Base-by-base conservation (phyloP, 768 basidiomycete species). In the Boletus barrowsii region DNA sequence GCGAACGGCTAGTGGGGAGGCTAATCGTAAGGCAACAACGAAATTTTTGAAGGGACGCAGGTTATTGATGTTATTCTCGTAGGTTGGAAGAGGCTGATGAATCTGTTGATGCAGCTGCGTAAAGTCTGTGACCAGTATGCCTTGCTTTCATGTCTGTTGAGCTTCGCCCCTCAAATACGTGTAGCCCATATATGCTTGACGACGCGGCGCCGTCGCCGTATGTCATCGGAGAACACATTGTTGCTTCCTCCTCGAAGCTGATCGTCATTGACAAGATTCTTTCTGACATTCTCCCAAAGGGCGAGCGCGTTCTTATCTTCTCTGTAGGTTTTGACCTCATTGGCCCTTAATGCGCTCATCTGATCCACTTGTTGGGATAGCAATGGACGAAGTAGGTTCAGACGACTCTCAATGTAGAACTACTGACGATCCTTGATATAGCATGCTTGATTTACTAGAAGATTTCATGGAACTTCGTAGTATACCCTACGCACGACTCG, bases 111-210 rank as follows among this genome's bases (percentile, higher is more conserved):
- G 75, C 86, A 88, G 67, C 72, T 89, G 11, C 77, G 86, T 42
- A 80, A 81, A 73, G 79, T 86, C 45, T 88, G 87, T 67, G 84
- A 86, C 61, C 87, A 88, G 80, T 83, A 58, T 32, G 81, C 63
- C 4, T 11, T 50, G 10, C 22, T 33, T 49, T 18, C 5, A 39
- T 18, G 26, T 24, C 15, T 10, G 10, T 29, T 35, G 18, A 10
- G 14, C 26, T 30, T 51, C 22, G 24, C 5, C 54, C 42, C 42
- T 65, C 40, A 63, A 22, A 36, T 46, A 14, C 22, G 1, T 53
- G 18, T 54, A 82, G 82, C 55, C 83, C 83, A 14, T 85, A 83
- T 59, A 53, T 82, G 40, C 66, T 85, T 0, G 71, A 73, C 9
- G 73, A 77, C 37, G 80, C 79, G 5, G 67, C 79, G 35, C 81